A percentile compares a stretch with the other conserved stretches of the same genome.
phyloP scores from a whole-genome alignment of 768 basidiomycete species.

The Tylopilus rubrobrunneus region DNA sequence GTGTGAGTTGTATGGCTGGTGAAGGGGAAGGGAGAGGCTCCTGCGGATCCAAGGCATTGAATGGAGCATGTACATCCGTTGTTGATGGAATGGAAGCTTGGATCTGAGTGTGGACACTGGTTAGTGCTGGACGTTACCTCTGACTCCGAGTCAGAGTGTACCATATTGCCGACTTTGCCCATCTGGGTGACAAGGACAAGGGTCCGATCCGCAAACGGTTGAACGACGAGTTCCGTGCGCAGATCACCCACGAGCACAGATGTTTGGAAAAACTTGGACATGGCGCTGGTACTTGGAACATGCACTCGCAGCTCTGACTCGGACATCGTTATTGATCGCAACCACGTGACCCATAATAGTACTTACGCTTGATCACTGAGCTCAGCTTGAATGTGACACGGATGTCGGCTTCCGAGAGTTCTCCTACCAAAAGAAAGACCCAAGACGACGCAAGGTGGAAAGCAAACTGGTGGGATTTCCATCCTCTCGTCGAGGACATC shows the following conservation, averaged over 20 bases:
- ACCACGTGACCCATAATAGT: constrained; percentile 4
- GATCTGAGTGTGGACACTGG: constrained; percentile 44
- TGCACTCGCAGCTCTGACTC: no score
- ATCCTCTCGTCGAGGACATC: constrained; percentile 55
- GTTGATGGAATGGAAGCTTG: constrained; percentile 75
- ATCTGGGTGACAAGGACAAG: constrained; percentile 88
- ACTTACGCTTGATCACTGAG: not conserved
- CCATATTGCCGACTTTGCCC: constrained; percentile 86
- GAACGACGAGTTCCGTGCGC: constrained; percentile 71
- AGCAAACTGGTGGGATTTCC: constrained; percentile 72
- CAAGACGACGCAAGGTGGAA: constrained; percentile 54
- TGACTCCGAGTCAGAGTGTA: constrained; percentile 34
- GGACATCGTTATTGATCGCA: no score
- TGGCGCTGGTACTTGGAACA: not conserved
- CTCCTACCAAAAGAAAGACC: constrained; percentile 52
- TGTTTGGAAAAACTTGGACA: constrained; percentile 37
- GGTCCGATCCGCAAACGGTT: constrained; percentile 74
- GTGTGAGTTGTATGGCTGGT: constrained; percentile 69
- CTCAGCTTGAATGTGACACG: not conserved
- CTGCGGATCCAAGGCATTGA: constrained; percentile 32
- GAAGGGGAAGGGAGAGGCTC: constrained; percentile 54
- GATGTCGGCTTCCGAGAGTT: constrained; percentile 26
- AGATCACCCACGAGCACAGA: constrained; percentile 51
- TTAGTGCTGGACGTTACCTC: constrained; percentile 1
- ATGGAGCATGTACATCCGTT: constrained; percentile 42